These are phyloP conservation scores for Pseudofabraea citricarpa DNA, from an alignment of 2,329 filamentous ascomycete genomes.

Conservation along the genomic window DNA sequence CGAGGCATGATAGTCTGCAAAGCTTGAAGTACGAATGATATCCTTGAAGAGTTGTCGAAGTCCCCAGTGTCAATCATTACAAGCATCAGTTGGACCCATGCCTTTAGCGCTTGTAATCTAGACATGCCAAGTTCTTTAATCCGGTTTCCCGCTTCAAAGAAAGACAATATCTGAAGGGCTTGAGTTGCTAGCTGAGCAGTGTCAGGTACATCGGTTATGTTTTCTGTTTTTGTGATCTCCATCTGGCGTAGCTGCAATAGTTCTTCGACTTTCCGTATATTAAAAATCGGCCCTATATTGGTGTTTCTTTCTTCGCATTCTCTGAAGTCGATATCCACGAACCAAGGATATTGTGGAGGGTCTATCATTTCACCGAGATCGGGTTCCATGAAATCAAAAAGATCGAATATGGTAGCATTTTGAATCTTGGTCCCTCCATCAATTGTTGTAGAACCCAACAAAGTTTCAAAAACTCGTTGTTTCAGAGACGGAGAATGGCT, in stretches of 20 bases:
- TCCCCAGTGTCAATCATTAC: constrained; percentile 81
- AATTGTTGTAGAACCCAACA: constrained; percentile 71
- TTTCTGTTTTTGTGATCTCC: constrained; percentile 48
- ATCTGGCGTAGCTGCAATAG: constrained; percentile 66
- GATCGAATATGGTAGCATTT: constrained; percentile 78
- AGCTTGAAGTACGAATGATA: constrained; percentile 77
- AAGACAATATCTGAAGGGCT: constrained; percentile 54
- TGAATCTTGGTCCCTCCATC: constrained; percentile 61
- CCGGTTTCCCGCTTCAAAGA: constrained; percentile 59
- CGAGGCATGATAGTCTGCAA: constrained; percentile 86
- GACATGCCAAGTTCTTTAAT: constrained; percentile 45
- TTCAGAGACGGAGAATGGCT: constrained; percentile 67
- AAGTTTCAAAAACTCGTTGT: constrained; percentile 61
- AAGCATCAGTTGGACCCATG: constrained; percentile 81
- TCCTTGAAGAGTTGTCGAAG: constrained; percentile 66
- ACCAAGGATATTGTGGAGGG: constrained; percentile 51
- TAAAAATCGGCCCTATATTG: constrained; percentile 53
- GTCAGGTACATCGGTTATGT: constrained; percentile 45
- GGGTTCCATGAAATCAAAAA: constrained; percentile 84
- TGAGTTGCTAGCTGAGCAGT: constrained; percentile 49
- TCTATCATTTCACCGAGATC: constrained; percentile 42
- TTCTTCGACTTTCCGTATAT: constrained; percentile 67
- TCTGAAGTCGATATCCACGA: constrained; percentile 63
- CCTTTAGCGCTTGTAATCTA: constrained; percentile 65
- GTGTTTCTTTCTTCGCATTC: constrained; percentile 60